Base-by-base conservation (phyloP, 2,329 filamentous ascomycete genomes). In the Xylariaceae sp. region DNA sequence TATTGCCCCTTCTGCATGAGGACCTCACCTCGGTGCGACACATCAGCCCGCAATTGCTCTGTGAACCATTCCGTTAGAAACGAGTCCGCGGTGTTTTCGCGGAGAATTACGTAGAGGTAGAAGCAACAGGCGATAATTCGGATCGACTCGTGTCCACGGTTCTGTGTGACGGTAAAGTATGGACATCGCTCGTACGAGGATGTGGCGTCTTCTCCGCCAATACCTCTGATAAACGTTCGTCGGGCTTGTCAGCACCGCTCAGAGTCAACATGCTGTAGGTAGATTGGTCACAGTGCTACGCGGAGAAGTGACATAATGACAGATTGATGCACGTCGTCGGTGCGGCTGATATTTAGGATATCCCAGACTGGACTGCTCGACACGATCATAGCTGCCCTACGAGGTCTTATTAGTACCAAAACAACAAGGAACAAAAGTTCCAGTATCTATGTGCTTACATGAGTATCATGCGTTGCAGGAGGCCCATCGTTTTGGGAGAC, bases 101-200 rank as follows among this genome's bases (percentile, higher is more conserved):
- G 72, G 53, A 76, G 62, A 55, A 76, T 74, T 44, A 74, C 70
- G 65, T 73, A 72, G 40, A 76, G 69, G 61, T 76, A 76, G 63
- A 76, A 74, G 62, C 76, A 76, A 32, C 73, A 75, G 39, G 74
- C 72, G 50, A 76, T 74, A 75, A 76, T 50, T 72, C 73, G 36
- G 71, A 73, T 44, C 74, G 69, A 57, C 73, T 76, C 50, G 69
- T 57, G 53, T 68, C 67, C 26, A 69, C 65, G n/a, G 65, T 58
- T 22, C 58, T 46, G 21, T 52, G 53, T 19, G 57, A 51, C n/a
- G 50, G 53, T 19, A 51, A 19, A 26, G 40, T 48, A 37, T 51
- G 49, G 39, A 56, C 44, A 42, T 58, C 51, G 42, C 47, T 47
- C 7, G 51, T 58, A 12, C 57, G 60, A 26, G 61, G 49, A 34